Conservation (phyloP, 805 yeast species). For the Myxozyma geophila region DNA sequence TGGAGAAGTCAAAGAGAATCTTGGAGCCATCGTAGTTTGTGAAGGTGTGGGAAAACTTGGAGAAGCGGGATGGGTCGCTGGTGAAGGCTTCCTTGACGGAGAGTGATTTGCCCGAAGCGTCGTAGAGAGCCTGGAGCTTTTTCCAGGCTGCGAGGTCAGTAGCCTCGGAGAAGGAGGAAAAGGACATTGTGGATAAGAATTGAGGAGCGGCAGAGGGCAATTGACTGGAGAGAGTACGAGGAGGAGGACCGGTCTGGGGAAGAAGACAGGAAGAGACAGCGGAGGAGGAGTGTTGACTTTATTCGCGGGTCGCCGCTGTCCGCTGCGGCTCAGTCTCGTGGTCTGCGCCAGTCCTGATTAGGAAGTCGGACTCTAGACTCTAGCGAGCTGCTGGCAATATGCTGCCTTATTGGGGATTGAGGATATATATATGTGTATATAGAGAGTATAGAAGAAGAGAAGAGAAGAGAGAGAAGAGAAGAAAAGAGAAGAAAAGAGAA, state of each 20-base stretch:
- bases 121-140: slow-evolving; percentile 71
- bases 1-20: slow-evolving; percentile 92
- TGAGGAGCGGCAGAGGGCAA: not conserved
- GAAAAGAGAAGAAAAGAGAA: too few species aligned
- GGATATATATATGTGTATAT: too few species aligned
- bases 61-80: slow-evolving; percentile 73
- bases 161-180: slow-evolving; percentile 61
- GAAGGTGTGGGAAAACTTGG: slow-evolving; percentile 76
- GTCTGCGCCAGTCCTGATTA: not conserved
- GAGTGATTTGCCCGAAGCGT: slow-evolving; percentile 68
- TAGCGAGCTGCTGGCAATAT: too few species aligned
- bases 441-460: too few species aligned
- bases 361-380: not conserved
- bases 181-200: slow-evolving; percentile 39
- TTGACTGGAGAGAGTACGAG: not conserved
- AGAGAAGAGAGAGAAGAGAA: too few species aligned
- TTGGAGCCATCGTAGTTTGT: slow-evolving; percentile 84
- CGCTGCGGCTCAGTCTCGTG: slow-evolving; percentile 10
- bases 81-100: slow-evolving; percentile 78
- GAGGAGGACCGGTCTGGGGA: not conserved
- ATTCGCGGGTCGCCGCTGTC: slow-evolving; percentile 23
- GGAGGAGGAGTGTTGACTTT: not conserved
- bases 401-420: too few species aligned
- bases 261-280: not conserved
- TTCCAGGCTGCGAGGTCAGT: slow-evolving; percentile 85